Conservation (phyloP, 2,329 filamentous ascomycete species). For the Stenocarpella maydis region DNA sequence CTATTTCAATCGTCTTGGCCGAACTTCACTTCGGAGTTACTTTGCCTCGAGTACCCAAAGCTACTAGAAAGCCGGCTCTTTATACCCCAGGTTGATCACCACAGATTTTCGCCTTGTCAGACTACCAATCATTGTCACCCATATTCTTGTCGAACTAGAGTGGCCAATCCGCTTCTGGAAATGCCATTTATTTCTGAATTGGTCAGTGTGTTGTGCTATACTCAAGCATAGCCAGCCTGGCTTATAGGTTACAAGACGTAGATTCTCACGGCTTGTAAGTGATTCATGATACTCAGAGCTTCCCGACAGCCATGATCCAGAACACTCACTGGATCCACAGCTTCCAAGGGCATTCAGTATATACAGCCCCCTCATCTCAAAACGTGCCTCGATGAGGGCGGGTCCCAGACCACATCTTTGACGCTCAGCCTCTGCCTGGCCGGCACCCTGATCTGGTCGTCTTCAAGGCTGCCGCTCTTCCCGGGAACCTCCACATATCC, state of each 20-base stretch:
- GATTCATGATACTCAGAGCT: too few relatives aligned
- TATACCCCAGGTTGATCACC: not conserved
- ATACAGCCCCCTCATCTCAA: conserved; percentile 19
- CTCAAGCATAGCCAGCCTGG: too few relatives aligned
- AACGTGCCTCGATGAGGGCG: conserved; percentile 43
- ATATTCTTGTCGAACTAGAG: not conserved
- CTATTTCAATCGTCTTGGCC: too few relatives aligned
- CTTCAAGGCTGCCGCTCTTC: not conserved
- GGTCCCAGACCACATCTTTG: conserved; percentile 51
- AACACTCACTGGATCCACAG: not conserved
- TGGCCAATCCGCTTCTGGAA: not conserved
- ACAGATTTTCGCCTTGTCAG: not conserved
- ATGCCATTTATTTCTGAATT: too few relatives aligned
- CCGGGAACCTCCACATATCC: conserved; percentile 38
- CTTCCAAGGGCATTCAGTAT: not conserved
- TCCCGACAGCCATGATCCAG: too few relatives aligned
- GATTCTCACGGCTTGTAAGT: not conserved
- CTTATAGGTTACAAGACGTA: too few relatives aligned
- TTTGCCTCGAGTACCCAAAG: too few relatives aligned
- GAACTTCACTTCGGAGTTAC: too few relatives aligned
- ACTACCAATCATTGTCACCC: not conserved
- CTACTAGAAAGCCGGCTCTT: not conserved
- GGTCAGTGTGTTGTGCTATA: too few relatives aligned
- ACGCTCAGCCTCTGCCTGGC: conserved; percentile 43
- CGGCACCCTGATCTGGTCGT: conserved; percentile 31